Percentiles rank a stretch among this genome's conserved stretches.
These are phyloP conservation scores for Aspergillus arachidicola DNA, from an alignment of 2,329 filamentous ascomycete species.

Conservation along the genomic window DNA sequence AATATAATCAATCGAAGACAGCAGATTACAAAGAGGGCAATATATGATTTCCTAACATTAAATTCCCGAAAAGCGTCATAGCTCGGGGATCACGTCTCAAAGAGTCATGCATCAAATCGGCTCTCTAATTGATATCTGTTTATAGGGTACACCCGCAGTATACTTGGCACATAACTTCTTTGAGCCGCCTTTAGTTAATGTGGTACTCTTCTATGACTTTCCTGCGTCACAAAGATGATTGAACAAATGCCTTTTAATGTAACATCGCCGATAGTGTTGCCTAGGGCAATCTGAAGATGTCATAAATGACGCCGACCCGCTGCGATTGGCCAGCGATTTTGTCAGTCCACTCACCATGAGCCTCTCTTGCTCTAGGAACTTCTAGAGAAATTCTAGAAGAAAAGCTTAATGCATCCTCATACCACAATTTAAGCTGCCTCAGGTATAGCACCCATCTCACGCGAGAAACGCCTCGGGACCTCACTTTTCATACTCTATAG, in stretches of 20 bases:
- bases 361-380: background rate
- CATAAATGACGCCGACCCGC: background rate
- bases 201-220: background rate
- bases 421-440: no score
- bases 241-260: background rate
- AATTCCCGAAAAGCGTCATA: background rate
- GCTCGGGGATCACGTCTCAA: background rate
- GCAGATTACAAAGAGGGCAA: background rate
- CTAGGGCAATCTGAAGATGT: background rate
- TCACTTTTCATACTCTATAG: background rate
- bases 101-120: background rate
- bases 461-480: background rate
- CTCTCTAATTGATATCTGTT: background rate
- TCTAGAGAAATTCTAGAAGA: slow-evolving; percentile 1
- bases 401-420: slow-evolving; percentile 1
- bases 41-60: background rate
- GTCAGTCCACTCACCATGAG: background rate
- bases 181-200: background rate
- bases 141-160: background rate
- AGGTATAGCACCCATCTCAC: background rate
- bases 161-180: background rate
- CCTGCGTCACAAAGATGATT: background rate
- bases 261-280: background rate
- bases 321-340: background rate
- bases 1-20: no score